Conservation (phyloP, 2,329 filamentous ascomycete species). For the Aspergillus sp. region DNA sequence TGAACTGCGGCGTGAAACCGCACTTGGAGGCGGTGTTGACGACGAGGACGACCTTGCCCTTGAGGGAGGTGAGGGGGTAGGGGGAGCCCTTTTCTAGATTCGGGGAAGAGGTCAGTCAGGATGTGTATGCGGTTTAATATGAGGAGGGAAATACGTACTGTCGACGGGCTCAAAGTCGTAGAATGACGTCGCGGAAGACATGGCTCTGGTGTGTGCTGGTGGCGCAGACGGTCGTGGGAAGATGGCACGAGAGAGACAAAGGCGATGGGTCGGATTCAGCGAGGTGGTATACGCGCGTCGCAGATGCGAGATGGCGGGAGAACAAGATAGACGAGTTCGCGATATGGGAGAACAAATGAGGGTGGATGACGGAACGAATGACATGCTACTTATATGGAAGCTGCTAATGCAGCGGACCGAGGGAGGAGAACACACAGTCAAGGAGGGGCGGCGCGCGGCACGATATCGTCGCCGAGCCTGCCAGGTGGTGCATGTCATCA, state of each 20-base stretch:
- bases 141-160: constrained; percentile 41
- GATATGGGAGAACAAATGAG: background rate
- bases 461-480: too few relatives aligned
- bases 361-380: background rate
- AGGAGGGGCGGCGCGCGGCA: background rate
- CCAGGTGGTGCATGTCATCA: background rate
- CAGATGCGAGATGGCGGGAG: background rate
- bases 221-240: background rate
- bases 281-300: background rate
- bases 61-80: constrained; percentile 67
- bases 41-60: constrained; percentile 89
- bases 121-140: background rate
- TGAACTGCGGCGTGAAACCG: constrained; percentile 96
- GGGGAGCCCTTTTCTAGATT: constrained; percentile 67
- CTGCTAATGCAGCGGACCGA: background rate
- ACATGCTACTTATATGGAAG: background rate
- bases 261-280: background rate
- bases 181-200: constrained; percentile 58
- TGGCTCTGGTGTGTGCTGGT: constrained; percentile 32
- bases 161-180: constrained; percentile 60
- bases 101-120: constrained; percentile 7
- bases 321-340: background rate
- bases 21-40: constrained; percentile 99
- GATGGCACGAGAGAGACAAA: background rate
- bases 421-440: background rate